Evolutionary conservation across 768 basidiomycete species (phyloP).

Genomic region (Hericium alpestre): DNA sequence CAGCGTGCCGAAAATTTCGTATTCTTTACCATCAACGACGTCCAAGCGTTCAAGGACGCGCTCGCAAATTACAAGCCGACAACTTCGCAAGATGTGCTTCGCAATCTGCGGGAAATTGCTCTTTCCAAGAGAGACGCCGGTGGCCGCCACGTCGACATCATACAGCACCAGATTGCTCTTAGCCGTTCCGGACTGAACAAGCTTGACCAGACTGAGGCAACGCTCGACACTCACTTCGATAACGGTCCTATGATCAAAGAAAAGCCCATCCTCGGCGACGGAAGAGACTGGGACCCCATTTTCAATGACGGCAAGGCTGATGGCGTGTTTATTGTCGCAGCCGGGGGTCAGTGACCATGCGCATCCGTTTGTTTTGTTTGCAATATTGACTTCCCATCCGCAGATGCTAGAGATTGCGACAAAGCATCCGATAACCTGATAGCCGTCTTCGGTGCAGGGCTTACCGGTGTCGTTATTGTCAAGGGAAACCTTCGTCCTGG

Average conservation of each 20-base stretch:
- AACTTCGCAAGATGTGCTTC: neutral
- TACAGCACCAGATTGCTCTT: constrained; percentile 5
- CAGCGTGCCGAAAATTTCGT: constrained; percentile 3
- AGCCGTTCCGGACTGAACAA: constrained; percentile 2
- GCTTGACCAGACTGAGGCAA: neutral
- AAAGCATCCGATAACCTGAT: neutral
- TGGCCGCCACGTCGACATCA: neutral
- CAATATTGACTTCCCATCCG: neutral
- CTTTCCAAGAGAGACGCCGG: neutral
- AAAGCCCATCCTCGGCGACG: neutral
- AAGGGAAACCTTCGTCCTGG: constrained; percentile 31
- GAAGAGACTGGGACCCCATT: neutral
- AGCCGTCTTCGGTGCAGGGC: constrained; percentile 4
- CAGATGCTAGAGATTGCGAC: neutral
- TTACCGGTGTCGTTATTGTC: neutral
- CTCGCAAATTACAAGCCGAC: neutral
- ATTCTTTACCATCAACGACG: constrained; percentile 6
- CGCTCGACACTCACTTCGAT: neutral
- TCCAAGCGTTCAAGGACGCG: constrained; percentile 1
- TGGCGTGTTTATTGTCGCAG: neutral
- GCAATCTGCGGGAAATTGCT: neutral
- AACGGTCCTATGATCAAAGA: neutral
- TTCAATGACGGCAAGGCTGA: neutral
- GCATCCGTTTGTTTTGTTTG: neutral
- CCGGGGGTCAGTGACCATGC: neutral